These are phyloP conservation scores for Paspalum vaginatum DNA, from an alignment of 176 grass and related monocot species.

Conservation along the genomic window DNA sequence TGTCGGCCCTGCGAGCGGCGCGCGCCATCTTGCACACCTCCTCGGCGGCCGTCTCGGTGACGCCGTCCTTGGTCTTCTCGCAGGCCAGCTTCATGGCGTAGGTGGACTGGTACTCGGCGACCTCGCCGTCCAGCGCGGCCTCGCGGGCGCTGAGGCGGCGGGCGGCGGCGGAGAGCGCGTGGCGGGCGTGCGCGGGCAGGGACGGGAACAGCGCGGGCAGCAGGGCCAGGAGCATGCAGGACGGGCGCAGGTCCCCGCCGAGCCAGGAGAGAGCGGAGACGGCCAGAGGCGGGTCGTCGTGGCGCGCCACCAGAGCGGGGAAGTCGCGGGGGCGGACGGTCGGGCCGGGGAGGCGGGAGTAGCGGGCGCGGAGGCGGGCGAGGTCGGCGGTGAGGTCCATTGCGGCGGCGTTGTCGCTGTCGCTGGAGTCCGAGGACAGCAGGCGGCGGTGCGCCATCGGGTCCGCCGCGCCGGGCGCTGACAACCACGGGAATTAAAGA, in stretches of 20 bases:
- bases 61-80: constrained; percentile 50
- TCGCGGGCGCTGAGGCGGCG: constrained; percentile 50
- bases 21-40: constrained; percentile 57
- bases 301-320: not conserved
- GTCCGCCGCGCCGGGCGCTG: not conserved
- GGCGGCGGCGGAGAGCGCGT: constrained; percentile 38
- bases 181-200: constrained; percentile 43
- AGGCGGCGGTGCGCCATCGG: constrained; percentile 45
- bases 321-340: constrained; percentile 51
- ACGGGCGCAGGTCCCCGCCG: constrained; percentile 52
- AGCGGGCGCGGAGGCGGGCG: constrained; percentile 46
- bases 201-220: constrained; percentile 51
- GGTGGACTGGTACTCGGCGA: constrained; percentile 62
- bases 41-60: constrained; percentile 47
- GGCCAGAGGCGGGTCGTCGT: too few relatives aligned
- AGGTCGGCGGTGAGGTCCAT: constrained; percentile 50
- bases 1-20: constrained; percentile 49
- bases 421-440: constrained; percentile 59
- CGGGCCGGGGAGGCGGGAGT: constrained; percentile 54
- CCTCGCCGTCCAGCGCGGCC: constrained; percentile 54
- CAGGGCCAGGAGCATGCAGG: constrained; percentile 50
- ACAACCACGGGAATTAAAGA: not conserved
- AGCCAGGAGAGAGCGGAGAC: constrained; percentile 38
- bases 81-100: constrained; percentile 54
- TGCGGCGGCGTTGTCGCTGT: constrained; percentile 31